Evolutionary conservation across 495 filamentous ascomycete genomes (phyloP).

Genomic region (Rhypophila decipiens): DNA sequence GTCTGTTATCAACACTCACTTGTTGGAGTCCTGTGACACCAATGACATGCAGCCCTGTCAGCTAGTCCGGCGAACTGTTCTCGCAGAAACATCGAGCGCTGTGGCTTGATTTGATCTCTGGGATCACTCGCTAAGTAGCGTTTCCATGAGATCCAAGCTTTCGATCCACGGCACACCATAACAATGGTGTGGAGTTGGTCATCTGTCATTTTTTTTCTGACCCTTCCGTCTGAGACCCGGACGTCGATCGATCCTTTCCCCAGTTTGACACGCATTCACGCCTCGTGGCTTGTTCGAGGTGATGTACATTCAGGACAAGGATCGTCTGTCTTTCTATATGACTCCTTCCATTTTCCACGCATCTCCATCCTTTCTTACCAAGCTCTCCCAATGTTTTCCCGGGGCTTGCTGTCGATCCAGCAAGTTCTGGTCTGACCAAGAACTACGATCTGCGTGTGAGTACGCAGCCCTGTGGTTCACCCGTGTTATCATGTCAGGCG

Average conservation of each 20-base stretch:
- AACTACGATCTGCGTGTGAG: too few species aligned
- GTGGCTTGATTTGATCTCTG: background rate
- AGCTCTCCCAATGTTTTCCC: background rate
- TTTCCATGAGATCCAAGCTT: background rate
- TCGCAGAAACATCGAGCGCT: background rate
- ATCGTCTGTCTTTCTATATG: background rate
- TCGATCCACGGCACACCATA: too few species aligned
- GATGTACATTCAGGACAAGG: too few species aligned
- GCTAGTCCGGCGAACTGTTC: slow-evolving; percentile 2
- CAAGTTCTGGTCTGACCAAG: too few species aligned
- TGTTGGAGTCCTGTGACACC: slow-evolving; percentile 11
- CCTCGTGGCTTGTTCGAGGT: background rate
- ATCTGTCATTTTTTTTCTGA: background rate
- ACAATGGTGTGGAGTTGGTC: background rate
- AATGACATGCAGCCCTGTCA: slow-evolving; percentile 23
- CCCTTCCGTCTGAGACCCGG: too few species aligned
- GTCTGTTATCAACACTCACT: slow-evolving; percentile 2
- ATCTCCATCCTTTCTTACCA: slow-evolving; percentile 1
- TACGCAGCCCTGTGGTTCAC: too few species aligned
- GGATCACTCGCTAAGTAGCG: background rate
- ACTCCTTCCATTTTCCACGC: background rate
- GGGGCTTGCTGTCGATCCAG: slow-evolving; percentile 6
- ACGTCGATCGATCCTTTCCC: background rate
- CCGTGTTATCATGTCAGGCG: too few species aligned
- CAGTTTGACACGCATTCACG: background rate